Base-by-base conservation (phyloP, 225 moss, liverwort and hornwort genomes). In the Lunularia cruciata region DNA sequence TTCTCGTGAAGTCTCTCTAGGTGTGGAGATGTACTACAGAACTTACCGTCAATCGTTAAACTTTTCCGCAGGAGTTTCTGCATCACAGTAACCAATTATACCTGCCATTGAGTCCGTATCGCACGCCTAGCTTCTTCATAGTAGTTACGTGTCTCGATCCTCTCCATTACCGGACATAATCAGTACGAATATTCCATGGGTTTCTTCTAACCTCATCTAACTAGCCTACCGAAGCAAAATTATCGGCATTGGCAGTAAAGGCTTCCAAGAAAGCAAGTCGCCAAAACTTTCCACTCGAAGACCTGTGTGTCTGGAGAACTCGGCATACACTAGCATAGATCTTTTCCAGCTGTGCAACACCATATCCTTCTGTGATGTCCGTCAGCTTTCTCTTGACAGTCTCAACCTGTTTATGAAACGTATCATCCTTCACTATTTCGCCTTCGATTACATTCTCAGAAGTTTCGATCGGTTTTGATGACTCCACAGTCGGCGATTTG, bases 321-420 rank as follows among this genome's bases (percentile, higher is more conserved):
- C 83, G 83, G 75, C 83, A 81, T 35, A 86, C 76, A 47, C 35
- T 77, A 5, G 90, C 88, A 69, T 86, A 83, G n/a, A 91, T 82
- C 79, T 84, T 88, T 79, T 91, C 90, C 68, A 91, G 79, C 68
- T 83, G 83, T 57, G 74, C 80, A 28, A 91, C 86, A 49, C 88
- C 86, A 43, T 77, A 91, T 5, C 88, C 90, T 45, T 79, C 84
- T 0, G 88, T 86, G 9, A 74, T 42, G 73, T 74, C 74, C 39
- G 83, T 64, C 34, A 91, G 80, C 69, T 66, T 84, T 68, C 77
- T 76, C 67, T 78, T 88, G 15, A 86, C 75, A n/a, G 73, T 75
- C 22, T 88, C 82, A 22, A 77, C 76, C 58, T 79, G 78, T 26
- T 71, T 49, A 64, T 78, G 83, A 60, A 86, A 78, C 14, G 73